These are phyloP conservation scores for Suhomyces guaymorum DNA, from an alignment of 1,139 yeast genomes.

Conservation along the genomic window DNA sequence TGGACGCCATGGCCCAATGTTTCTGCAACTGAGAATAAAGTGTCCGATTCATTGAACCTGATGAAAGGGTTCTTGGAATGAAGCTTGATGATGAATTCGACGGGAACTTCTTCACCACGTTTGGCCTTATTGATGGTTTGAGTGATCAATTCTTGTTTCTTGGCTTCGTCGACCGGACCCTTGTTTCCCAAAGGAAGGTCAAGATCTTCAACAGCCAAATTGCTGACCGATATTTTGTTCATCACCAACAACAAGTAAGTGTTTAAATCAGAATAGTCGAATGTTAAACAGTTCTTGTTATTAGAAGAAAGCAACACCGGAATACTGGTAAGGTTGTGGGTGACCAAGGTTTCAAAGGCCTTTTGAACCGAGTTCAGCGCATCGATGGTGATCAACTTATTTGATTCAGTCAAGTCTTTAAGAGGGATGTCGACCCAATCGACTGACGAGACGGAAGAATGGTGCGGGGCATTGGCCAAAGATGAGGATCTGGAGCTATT, in stretches of 20 bases:
- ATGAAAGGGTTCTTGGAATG: conserved; percentile 88
- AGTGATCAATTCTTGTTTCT: conserved; percentile 30
- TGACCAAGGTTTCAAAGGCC: conserved; percentile 77
- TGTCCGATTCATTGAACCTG: conserved; percentile 67
- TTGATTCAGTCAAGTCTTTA: conserved; percentile 73
- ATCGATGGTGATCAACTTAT: conserved; percentile 70
- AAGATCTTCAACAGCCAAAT: conserved; percentile 25
- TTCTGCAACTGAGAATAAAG: conserved; percentile 73
- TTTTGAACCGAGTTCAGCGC: conserved; percentile 69
- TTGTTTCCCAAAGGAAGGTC: conserved; percentile 13
- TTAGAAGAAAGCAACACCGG: conserved; percentile 62
- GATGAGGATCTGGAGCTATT: conserved; percentile 35
- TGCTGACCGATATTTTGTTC: conserved; percentile 56
- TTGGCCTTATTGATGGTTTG: conserved; percentile 52
- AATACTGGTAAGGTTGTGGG: conserved; percentile 75
- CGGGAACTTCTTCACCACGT: conserved; percentile 74
- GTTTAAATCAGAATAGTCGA: conserved; percentile 89
- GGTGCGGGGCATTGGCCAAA: conserved; percentile 14
- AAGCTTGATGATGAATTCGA: conserved; percentile 70
- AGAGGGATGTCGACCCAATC: conserved; percentile 79
- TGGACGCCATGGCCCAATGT: conserved; percentile 91
- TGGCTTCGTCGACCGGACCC: conserved; percentile 12
- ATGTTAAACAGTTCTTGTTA: conserved; percentile 63
- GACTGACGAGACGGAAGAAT: conserved; percentile 21
- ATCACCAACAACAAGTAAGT: conserved; percentile 76